Conservation (phyloP, 176 grass and related monocot species). For the Eremochloa ophiuroides region DNA sequence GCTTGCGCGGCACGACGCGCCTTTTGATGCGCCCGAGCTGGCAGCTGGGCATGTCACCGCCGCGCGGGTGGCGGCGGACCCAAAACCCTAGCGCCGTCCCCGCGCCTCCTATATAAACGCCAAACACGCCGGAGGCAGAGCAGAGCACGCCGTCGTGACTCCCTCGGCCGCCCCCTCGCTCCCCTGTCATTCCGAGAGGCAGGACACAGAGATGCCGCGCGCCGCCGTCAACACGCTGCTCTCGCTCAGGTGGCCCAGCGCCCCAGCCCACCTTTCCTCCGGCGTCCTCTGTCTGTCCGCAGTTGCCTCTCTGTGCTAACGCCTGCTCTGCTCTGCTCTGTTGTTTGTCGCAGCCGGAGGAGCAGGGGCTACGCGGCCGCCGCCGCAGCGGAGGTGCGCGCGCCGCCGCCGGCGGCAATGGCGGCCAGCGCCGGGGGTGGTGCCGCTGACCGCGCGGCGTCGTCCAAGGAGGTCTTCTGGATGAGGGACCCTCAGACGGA, state of each 20-base stretch:
- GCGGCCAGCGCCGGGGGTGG: background rate
- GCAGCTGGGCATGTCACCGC: too few relatives aligned
- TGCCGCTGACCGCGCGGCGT: background rate
- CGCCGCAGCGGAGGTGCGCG: background rate
- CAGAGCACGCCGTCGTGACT: background rate
- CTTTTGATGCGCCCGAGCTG: too few relatives aligned
- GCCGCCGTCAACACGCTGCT: background rate
- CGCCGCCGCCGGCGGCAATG: background rate
- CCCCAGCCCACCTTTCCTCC: background rate
- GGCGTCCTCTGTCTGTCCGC: background rate
- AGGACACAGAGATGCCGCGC: background rate
- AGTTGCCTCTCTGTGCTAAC: background rate
- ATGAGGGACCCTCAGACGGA: constrained; percentile 61
- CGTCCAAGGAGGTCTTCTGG: constrained; percentile 41
- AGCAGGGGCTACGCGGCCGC: constrained; percentile 19
- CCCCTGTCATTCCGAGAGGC: background rate
- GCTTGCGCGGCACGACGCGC: too few relatives aligned
- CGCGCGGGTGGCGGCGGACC: too few relatives aligned
- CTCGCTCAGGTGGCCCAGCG: background rate
- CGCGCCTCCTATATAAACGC: too few relatives aligned
- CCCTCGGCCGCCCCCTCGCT: background rate
- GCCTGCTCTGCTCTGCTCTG: background rate
- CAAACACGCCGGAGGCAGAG: background rate
- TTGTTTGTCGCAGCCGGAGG: constrained; percentile 28
- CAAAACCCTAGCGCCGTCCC: too few relatives aligned